Base-by-base conservation (phyloP, 495 filamentous ascomycete genomes). In the Oleoguttula mirabilis region DNA sequence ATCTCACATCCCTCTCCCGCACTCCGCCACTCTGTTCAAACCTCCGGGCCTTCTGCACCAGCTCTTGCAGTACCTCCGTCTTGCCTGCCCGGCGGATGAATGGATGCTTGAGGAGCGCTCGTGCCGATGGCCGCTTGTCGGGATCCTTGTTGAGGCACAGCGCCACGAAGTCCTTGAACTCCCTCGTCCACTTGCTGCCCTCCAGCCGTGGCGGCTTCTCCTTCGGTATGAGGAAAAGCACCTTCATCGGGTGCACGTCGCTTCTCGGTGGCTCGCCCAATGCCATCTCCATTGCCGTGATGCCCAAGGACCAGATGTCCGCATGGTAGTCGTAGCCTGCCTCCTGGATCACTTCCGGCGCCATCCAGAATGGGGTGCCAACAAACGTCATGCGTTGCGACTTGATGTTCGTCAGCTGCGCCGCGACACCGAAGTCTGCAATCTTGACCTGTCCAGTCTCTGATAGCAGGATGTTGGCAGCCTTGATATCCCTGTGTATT, bases 301-400 rank as follows among this genome's bases (percentile, higher is more conserved):
- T 95, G 5, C 90, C 90, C 33, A 98, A 64, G 2, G 88, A 95
- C 90, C 90, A 98, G 32, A 98, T 88, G 59, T 98, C 90, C 16
- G 90, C 90, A 64, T 93, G 93, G 66, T 84, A 93, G 60, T 94
- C 88, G 51, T 98, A 96, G 21, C 90, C 90, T 39, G 82, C 76
- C 65, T 96, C 88, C 62, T 95, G 82, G 51, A 98, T 98, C 14
- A 98, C 90, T 59, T 98, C 90, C 6, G 90, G 90, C 3, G 90
- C 90, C 90, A 98, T 98, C 90, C 90, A 98, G 65, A 93, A 98
- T 0, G 90, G 90, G 3, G 90, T 98, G 6, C 90, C 90, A n/a
- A 98, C 90, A 55, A 98, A 96, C 0, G 90, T 98, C 54, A 94
- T 93, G 19, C 90, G 81, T 66, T 94, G 86, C 6, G 90, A 94